Conservation (phyloP, 2,329 filamentous ascomycete species). For the Ceratocystiopsis brevicomis region DNA sequence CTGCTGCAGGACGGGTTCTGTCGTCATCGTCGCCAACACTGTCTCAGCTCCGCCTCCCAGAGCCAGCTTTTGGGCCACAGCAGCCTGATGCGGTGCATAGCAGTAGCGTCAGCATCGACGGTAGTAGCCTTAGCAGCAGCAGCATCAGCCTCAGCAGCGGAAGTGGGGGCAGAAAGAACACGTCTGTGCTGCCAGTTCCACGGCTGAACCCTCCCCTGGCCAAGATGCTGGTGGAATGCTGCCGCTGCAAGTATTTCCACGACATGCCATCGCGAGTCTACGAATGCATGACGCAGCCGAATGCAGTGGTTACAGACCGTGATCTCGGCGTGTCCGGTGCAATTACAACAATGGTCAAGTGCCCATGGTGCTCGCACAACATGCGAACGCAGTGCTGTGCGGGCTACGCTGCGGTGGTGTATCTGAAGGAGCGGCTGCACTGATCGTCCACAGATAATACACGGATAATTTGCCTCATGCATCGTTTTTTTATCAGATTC, state of each 20-base stretch:
- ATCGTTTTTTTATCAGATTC: too few species aligned
- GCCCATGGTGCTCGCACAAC: constrained; percentile 53
- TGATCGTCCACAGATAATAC: constrained; percentile 1
- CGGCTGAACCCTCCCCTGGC: constrained; percentile 18
- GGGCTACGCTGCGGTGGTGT: constrained; percentile 47
- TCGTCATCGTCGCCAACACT: background rate
- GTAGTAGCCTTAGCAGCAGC: too few species aligned
- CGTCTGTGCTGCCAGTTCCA: too few species aligned
- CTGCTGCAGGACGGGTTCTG: background rate
- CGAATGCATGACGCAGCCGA: constrained; percentile 42
- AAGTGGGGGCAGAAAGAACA: too few species aligned
- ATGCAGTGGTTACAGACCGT: constrained; percentile 32
- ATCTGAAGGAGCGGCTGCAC: constrained; percentile 45
- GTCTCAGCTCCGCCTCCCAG: constrained; percentile 3
- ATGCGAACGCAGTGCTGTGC: constrained; percentile 53
- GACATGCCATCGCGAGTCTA: constrained; percentile 47
- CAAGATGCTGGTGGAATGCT: constrained; percentile 49
- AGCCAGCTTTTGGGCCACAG: too few species aligned
- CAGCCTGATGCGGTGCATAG: too few species aligned
- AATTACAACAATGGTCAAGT: constrained; percentile 43
- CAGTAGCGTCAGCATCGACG: too few species aligned
- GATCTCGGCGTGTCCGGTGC: constrained; percentile 33
- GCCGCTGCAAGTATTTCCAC: constrained; percentile 43
- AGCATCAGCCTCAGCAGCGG: too few species aligned
- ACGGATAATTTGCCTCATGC: too few species aligned